Evolutionary conservation across 73 alveolate species (phyloP).

Genomic region (Paramecium sonneborni): DNA sequence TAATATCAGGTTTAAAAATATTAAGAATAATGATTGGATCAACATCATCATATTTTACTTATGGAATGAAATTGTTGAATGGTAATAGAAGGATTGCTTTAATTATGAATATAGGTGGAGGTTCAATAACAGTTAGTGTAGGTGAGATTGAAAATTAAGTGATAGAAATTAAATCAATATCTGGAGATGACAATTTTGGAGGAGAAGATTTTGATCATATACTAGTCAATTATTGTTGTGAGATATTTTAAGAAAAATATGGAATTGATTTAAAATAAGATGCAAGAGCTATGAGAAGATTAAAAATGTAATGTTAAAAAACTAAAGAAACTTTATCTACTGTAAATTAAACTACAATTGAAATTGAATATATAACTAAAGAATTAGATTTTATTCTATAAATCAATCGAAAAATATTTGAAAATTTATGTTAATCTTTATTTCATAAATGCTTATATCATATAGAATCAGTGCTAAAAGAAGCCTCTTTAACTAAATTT

Average conservation of each 20-base stretch:
- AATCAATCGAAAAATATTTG: slow-evolving; percentile 72
- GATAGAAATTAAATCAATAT: slow-evolving; percentile 90
- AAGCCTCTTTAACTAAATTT: slow-evolving; percentile 60
- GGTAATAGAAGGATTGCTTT: slow-evolving; percentile 71
- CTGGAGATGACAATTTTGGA: slow-evolving; percentile 94
- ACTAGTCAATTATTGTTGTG: slow-evolving; percentile 74
- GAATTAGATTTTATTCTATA: slow-evolving; percentile 77
- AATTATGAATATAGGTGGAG: slow-evolving; percentile 91
- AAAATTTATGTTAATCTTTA: slow-evolving; percentile 71
- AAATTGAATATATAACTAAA: slow-evolving; percentile 82
- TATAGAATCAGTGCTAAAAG: slow-evolving; percentile 76
- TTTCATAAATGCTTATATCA: slow-evolving; percentile 79
- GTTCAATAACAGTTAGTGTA: slow-evolving; percentile 90
- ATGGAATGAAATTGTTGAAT: slow-evolving; percentile 84
- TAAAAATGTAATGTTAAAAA: slow-evolving; percentile 95
- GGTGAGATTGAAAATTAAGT: slow-evolving; percentile 88
- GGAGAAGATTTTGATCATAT: slow-evolving; percentile 97
- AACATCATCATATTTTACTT: slow-evolving; percentile 94
- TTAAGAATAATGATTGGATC: slow-evolving; percentile 92
- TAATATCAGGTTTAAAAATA: slow-evolving; percentile 89
- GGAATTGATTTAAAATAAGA: slow-evolving; percentile 83
- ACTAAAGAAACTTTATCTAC: slow-evolving; percentile 90
- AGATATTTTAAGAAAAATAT: slow-evolving; percentile 77
- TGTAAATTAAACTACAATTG: slow-evolving; percentile 88
- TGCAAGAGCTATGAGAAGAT: slow-evolving; percentile 90